Percentiles rank a stretch among this genome's conserved stretches.
Evolutionary conservation across 129 eudicot genomes (phyloP).

Genomic region (Pittosporum tobira): DNA sequence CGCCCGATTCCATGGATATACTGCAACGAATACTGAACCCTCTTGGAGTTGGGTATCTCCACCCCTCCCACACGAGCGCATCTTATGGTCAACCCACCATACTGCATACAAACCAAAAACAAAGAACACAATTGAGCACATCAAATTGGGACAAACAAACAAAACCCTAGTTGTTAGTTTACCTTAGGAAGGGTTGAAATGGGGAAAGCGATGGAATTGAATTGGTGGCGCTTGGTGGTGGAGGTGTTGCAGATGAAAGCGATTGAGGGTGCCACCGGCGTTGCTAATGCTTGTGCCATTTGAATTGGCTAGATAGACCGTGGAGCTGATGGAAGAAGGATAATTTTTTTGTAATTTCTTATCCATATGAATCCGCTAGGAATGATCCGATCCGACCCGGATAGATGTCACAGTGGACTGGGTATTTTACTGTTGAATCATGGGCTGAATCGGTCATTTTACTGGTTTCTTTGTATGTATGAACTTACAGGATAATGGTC

Average conservation of each 20-base stretch:
- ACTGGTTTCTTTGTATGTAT: too few species aligned
- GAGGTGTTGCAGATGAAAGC: slow-evolving; percentile 53
- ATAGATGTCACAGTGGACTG: too few species aligned
- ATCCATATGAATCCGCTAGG: background rate
- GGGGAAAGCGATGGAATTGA: slow-evolving; percentile 43
- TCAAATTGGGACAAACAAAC: background rate
- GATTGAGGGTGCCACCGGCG: slow-evolving; percentile 49
- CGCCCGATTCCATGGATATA: slow-evolving; percentile 97
- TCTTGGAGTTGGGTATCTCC: slow-evolving; percentile 88
- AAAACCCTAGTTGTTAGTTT: background rate
- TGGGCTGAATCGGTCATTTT: too few species aligned
- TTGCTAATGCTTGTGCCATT: slow-evolving; percentile 60
- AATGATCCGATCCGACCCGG: too few species aligned
- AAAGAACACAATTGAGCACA: background rate
- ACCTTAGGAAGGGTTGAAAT: slow-evolving; percentile 51
- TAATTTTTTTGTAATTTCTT: slow-evolving; percentile 2
- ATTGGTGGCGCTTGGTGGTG: slow-evolving; percentile 17
- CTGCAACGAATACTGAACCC: slow-evolving; percentile 83
- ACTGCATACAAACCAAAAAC: slow-evolving; percentile 22
- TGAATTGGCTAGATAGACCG: background rate
- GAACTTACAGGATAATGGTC: too few species aligned
- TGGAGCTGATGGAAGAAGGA: too few species aligned
- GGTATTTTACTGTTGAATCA: too few species aligned
- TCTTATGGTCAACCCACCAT: slow-evolving; percentile 58
- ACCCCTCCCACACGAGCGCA: slow-evolving; percentile 99